Evolutionary conservation across 192 early-diverging fungal species (phyloP).

Genomic region (Linderina pennispora): DNA sequence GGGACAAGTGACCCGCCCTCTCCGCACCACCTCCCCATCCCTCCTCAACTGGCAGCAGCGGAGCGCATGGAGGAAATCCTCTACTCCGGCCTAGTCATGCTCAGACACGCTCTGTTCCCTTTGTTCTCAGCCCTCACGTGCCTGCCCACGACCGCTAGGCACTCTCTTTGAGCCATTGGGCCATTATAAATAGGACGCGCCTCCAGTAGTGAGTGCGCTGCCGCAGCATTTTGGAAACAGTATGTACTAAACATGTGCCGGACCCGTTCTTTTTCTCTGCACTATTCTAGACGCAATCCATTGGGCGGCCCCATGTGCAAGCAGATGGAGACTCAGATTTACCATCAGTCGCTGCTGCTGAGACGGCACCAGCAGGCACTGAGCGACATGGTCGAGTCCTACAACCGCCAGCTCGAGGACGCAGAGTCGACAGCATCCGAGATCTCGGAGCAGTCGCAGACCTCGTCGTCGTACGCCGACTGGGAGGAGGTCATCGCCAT

Average conservation of each 20-base stretch:
- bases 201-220: too few species aligned
- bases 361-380: constrained; percentile 22
- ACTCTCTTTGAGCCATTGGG: too few species aligned
- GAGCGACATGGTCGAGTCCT: constrained; percentile 15
- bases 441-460: background rate
- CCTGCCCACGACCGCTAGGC: too few species aligned
- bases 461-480: constrained; percentile 26
- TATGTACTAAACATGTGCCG: background rate
- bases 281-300: constrained; percentile 32
- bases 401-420: constrained; percentile 21
- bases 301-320: constrained; percentile 35
- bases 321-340: constrained; percentile 24
- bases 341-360: constrained; percentile 30
- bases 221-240: too few species aligned
- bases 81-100: too few species aligned
- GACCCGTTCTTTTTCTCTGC: background rate
- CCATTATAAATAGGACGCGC: too few species aligned
- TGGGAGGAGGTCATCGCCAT: constrained; percentile 46
- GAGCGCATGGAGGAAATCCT: too few species aligned
- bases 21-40: too few species aligned
- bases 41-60: too few species aligned
- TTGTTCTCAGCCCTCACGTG: too few species aligned
- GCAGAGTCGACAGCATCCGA: constrained; percentile 1
- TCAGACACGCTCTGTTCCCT: too few species aligned
- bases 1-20: too few species aligned